Evolutionary conservation across 495 filamentous ascomycete species (phyloP).

Genomic region (Lineolata rhizophorae): DNA sequence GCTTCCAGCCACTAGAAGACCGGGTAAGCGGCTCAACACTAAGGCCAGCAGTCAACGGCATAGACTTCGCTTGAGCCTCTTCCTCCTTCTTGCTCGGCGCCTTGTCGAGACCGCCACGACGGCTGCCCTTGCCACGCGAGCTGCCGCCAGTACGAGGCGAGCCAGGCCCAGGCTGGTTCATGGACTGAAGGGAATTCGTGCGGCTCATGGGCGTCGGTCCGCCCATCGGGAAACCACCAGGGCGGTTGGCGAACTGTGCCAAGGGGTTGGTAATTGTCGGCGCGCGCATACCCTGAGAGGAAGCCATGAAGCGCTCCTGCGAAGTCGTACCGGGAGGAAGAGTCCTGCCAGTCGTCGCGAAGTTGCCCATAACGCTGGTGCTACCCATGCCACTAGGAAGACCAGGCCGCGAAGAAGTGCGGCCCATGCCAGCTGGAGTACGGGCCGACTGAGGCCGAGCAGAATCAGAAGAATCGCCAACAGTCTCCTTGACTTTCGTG

Average conservation of each 20-base stretch:
- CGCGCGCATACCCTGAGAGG: slow-evolving; percentile 18
- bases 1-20: slow-evolving; percentile 68
- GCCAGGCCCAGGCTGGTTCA: slow-evolving; percentile 18
- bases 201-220: slow-evolving; percentile 26
- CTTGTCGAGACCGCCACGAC: slow-evolving; percentile 28
- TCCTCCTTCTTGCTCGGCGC: slow-evolving; percentile 30
- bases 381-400: slow-evolving; percentile 18
- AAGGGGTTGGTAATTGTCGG: slow-evolving; percentile 27
- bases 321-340: slow-evolving; percentile 51
- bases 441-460: slow-evolving; percentile 30
- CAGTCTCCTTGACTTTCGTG: slow-evolving; percentile 55
- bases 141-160: slow-evolving; percentile 35
- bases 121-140: slow-evolving; percentile 26
- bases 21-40: slow-evolving; percentile 60
- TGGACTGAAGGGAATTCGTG: slow-evolving; percentile 29
- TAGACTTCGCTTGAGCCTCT: slow-evolving; percentile 46
- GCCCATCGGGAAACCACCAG: slow-evolving; percentile 39
- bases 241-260: slow-evolving; percentile 24
- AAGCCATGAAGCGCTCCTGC: slow-evolving; percentile 32
- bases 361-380: slow-evolving; percentile 47
- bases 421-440: slow-evolving; percentile 31
- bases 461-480: slow-evolving; percentile 55
- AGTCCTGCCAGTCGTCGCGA: slow-evolving; percentile 27
- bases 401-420: slow-evolving; percentile 25
- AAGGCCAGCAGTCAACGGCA: slow-evolving; percentile 67